These are phyloP conservation scores for Borovskyia barvae DNA, from an alignment of 208 protist species.

Conservation along the genomic window DNA sequence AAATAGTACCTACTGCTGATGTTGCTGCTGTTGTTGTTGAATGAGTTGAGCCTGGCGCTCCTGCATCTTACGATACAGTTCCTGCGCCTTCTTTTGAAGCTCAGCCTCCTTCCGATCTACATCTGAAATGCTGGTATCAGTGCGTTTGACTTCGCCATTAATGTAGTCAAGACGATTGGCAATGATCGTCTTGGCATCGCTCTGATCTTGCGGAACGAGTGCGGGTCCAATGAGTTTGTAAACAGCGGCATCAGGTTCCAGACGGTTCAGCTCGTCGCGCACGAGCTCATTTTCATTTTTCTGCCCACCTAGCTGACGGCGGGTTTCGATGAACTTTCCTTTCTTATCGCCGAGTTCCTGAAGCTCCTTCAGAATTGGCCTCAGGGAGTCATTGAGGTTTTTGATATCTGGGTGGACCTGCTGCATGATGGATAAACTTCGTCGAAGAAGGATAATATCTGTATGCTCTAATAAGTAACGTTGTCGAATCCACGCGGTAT, in stretches of 20 bases:
- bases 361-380: slow-evolving; percentile 70
- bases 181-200: slow-evolving; percentile 90
- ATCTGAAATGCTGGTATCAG: slow-evolving; percentile 76
- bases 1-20: slow-evolving; percentile 38
- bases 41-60: slow-evolving; percentile 64
- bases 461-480: neutral
- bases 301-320: slow-evolving; percentile 89
- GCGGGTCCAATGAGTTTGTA: slow-evolving; percentile 96
- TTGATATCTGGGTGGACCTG: slow-evolving; percentile 83
- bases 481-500: neutral
- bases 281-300: slow-evolving; percentile 96
- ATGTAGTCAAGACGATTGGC: slow-evolving; percentile 93
- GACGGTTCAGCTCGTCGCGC: slow-evolving; percentile 87
- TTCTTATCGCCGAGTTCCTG: slow-evolving; percentile 87
- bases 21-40: slow-evolving; percentile 64
- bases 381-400: slow-evolving; percentile 72
- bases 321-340: slow-evolving; percentile 77
- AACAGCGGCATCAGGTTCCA: slow-evolving; percentile 89
- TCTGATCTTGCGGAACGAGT: slow-evolving; percentile 91
- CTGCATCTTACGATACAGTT: slow-evolving; percentile 86
- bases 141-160: slow-evolving; percentile 84
- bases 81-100: slow-evolving; percentile 67
- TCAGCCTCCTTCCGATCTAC: slow-evolving; percentile 78
- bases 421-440: slow-evolving; percentile 34
- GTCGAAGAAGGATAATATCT: neutral